A percentile compares a stretch with the other conserved stretches of the same genome.
phyloP scores from a whole-genome alignment of 495 filamentous ascomycete genomes.

The Evernia prunastri region DNA sequence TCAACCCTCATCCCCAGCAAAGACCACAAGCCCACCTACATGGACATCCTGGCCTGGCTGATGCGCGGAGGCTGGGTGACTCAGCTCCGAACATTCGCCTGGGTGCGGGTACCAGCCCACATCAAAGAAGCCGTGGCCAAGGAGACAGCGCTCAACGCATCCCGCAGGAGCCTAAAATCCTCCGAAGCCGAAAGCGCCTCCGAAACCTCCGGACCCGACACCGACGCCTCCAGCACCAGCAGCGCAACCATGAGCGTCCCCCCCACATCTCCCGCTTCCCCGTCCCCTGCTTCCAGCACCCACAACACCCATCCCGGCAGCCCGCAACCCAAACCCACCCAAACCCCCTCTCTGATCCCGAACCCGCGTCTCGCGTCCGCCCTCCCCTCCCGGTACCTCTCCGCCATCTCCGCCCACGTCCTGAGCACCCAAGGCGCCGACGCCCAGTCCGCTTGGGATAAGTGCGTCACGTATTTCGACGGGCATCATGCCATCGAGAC shows the following conservation, averaged over 20 bases:
- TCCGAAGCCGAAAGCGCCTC: slow-evolving; percentile 2
- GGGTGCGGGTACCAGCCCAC: slow-evolving; percentile 54
- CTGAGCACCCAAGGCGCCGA: slow-evolving; percentile 31
- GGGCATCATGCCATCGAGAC: slow-evolving; percentile 81
- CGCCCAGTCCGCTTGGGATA: slow-evolving; percentile 32
- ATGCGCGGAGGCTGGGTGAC: slow-evolving; percentile 88
- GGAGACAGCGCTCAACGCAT: neutral
- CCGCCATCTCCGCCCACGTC: slow-evolving; percentile 60
- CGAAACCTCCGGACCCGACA: neutral
- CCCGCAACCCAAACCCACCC: slow-evolving; percentile 29
- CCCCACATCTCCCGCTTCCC: slow-evolving; percentile 23
- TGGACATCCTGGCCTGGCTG: slow-evolving; percentile 87
- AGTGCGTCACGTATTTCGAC: slow-evolving; percentile 73
- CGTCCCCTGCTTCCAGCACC: slow-evolving; percentile 28
- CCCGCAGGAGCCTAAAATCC: neutral
- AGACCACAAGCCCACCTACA: slow-evolving; percentile 79
- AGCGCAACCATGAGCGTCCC: slow-evolving; percentile 3
- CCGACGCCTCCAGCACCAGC: slow-evolving; percentile 7
- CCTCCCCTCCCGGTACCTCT: slow-evolving; percentile 65
- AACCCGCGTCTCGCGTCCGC: slow-evolving; percentile 50
- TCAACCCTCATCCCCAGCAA: slow-evolving; percentile 77
- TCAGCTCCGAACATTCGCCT: slow-evolving; percentile 81
- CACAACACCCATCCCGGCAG: slow-evolving; percentile 38
- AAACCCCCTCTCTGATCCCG: slow-evolving; percentile 40
- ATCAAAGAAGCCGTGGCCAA: slow-evolving; percentile 44